Evolutionary conservation across 2,329 filamentous ascomycete species (phyloP), one percentile per base, ranked within the genome.

Genomic region (Penicillium sclerotiorum): DNA sequence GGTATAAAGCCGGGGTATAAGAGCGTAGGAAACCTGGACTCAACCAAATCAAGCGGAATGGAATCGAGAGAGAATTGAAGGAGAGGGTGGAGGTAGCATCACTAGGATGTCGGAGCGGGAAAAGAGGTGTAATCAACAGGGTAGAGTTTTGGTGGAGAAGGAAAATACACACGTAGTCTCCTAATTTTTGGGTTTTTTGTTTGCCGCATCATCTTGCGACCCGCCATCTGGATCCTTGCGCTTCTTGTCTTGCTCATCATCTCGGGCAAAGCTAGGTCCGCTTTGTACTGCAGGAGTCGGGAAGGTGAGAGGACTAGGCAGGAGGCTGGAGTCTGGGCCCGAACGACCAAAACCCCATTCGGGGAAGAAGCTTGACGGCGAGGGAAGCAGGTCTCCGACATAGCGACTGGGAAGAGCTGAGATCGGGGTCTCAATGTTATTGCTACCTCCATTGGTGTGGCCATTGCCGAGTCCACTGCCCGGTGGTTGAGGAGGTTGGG

Each of bases 321-420:
- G 78, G 58, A 95, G 94, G 63, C 94, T 95, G 67, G 81, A 88
- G 58, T 94, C 89, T 49, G 77, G 68, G 70, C 64, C 80, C 68
- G 69, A 85, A 67, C 69, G 61, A 21, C 80, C 79, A 69, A 89
- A 91, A 58, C 88, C 86, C 92, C 92, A 96, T 56, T 95, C 91
- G 0, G 88, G 86, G 64, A 95, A 97, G 73, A 97, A 96, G 58
- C 85, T 90, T 56, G 88, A 95, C 0, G 94, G 94, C 48, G 90
- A 95, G 0, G 94, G 92, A 13, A 97, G 78, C 46, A 96, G 85
- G 28, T 92, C 90, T 57, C 89, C 90, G 50, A 97, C 86, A 70
- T 97, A 96, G 33, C 93, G 85, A 43, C 90, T 95, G 0, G 94
- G 94, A 9, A 99, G 78, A 3, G 93, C 92, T 2, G 92, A 96